phyloP scores from a whole-genome alignment of 495 filamentous ascomycete species.

The Podospora appendiculata region DNA sequence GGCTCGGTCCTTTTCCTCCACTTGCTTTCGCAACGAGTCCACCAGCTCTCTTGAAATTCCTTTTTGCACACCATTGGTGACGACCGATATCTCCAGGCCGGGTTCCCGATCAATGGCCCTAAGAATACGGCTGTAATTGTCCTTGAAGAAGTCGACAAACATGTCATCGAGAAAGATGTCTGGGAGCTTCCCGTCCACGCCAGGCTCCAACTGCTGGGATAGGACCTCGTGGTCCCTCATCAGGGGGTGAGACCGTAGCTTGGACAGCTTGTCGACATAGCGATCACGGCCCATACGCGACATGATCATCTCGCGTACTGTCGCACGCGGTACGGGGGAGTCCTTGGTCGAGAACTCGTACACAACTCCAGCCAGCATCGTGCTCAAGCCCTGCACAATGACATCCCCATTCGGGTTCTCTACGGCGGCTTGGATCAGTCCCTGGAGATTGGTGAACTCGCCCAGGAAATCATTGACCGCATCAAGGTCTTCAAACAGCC shows the following conservation, averaged over 20 bases:
- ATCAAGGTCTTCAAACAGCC: conserved; percentile 87
- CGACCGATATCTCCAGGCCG: conserved; percentile 69
- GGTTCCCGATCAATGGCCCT: conserved; percentile 90
- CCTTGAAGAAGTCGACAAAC: conserved; percentile 92
- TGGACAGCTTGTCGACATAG: conserved; percentile 78
- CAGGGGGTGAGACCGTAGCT: conserved; percentile 69
- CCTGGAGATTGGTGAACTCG: conserved; percentile 90
- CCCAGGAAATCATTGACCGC: conserved; percentile 89
- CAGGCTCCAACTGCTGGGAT: conserved; percentile 51
- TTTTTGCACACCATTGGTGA: conserved; percentile 71
- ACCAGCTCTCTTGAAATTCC: conserved; percentile 78
- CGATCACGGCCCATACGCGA: conserved; percentile 77
- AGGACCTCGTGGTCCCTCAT: conserved; percentile 89
- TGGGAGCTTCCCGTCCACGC: conserved; percentile 56
- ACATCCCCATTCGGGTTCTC: conserved; percentile 54
- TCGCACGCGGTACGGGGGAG: conserved; percentile 78
- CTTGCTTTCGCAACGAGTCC: conserved; percentile 69
- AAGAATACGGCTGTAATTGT: conserved; percentile 81
- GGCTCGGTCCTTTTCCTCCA: conserved; percentile 62
- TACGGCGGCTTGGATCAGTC: conserved; percentile 57
- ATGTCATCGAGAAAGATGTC: conserved; percentile 78
- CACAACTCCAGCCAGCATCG: conserved; percentile 75
- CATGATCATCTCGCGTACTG: conserved; percentile 71
- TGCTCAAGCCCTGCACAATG: conserved; percentile 73
- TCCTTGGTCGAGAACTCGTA: conserved; percentile 99